Base-by-base conservation (phyloP, 352 stramenopile species). In the Phytophthora megakarya region DNA sequence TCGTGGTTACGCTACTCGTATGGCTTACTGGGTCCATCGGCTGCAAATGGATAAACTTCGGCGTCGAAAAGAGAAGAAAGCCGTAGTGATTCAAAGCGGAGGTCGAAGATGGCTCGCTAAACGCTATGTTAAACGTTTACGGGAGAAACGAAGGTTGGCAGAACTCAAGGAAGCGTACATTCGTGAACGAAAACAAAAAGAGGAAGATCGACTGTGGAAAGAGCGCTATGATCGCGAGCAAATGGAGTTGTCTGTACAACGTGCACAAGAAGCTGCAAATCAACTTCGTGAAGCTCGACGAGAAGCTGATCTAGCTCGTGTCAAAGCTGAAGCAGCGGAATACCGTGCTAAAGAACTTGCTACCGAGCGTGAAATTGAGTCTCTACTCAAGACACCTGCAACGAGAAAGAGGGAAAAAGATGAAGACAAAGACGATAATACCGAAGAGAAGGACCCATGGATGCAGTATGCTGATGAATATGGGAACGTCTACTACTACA, bases 401-500 rank as follows among this genome's bases (percentile, higher is more conserved):
- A 30, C 3, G 3, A 55, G 60, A 42, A 57, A 53, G 21, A 60
- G 4, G 8, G 49, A 62, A 9, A 45, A 67, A 5, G 62, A 35
- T 13, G 51, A 72, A 37, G 28, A 51, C 22, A 45, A 45, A 12
- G 33, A 72, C 1, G 44, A 66, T 13, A 52, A 48, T 0, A 26
- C 61, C 10, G 38, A 57, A 1, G 53, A 61, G 4, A 38, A 53
- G 5, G 43, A 64, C 7, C 44, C 56, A 6, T 89, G 81, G 81
- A 26, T 60, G 12, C 51, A 73, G 15, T 26, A 78, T 11, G 19
- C 15, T 3, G 78, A 89, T 50, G 72, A 75, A 23, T 78, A 81
- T 51, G 78, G 72, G 8, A 83, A 88, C n/a, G 37, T 50, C 12
- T 93, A 93, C 28, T 93, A 79, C 67, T 91, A 80, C 64, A 90